Conservation (phyloP, 2,329 filamentous ascomycete species). For the Mycosphaerella arachidis region DNA sequence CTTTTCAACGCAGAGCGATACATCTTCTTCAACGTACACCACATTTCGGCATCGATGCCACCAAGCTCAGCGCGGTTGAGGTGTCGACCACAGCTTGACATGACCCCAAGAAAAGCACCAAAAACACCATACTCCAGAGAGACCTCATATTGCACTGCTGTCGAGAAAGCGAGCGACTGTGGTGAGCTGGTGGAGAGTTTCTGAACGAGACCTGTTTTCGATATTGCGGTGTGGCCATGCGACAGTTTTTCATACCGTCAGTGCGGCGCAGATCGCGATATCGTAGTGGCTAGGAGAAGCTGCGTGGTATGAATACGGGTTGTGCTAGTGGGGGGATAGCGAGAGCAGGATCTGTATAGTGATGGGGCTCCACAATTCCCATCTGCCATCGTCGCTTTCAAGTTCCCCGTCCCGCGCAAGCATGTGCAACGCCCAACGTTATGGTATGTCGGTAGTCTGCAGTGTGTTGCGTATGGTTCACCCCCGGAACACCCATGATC, state of each 20-base stretch:
- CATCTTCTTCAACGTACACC: conserved; percentile 2
- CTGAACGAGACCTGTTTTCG: background rate
- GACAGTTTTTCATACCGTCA: background rate
- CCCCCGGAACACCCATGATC: background rate
- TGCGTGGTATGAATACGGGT: background rate
- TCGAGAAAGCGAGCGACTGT: background rate
- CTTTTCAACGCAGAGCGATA: background rate
- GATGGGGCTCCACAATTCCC: background rate
- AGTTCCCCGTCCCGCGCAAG: background rate
- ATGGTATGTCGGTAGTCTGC: background rate
- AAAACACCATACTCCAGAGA: background rate
- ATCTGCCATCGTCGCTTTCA: background rate
- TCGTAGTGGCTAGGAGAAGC: background rate
- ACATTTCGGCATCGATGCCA: conserved; percentile 10
- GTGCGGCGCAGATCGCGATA: background rate
- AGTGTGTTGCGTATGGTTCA: background rate
- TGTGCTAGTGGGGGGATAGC: background rate
- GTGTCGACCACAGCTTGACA: background rate
- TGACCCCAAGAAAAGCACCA: background rate
- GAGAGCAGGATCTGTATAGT: background rate
- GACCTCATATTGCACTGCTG: background rate
- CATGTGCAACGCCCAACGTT: background rate
- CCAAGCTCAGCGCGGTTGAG: background rate
- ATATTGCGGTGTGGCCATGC: background rate
- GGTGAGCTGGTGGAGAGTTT: background rate